Conservation (phyloP, 2,329 filamentous ascomycete species). For the Sporothrix pallida region DNA sequence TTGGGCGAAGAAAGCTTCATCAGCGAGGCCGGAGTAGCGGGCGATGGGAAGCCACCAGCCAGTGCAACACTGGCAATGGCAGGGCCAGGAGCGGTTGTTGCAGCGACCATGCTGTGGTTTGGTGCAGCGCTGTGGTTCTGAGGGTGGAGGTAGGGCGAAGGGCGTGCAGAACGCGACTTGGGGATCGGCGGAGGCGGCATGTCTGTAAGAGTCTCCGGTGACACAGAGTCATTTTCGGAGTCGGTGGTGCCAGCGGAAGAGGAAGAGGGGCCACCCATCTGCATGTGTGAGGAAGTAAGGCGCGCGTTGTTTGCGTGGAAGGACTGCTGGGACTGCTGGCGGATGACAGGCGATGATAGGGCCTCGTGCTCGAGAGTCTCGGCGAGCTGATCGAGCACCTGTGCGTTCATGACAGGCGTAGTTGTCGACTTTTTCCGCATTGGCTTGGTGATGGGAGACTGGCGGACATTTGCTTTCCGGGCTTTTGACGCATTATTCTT, state of each 20-base stretch:
- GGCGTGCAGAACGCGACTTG: slow-evolving; percentile 65
- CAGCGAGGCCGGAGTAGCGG: slow-evolving; percentile 84
- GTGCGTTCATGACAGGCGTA: slow-evolving; percentile 62
- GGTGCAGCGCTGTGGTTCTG: slow-evolving; percentile 49
- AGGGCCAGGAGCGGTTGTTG: slow-evolving; percentile 13
- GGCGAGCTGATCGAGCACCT: slow-evolving; percentile 59
- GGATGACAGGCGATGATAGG: slow-evolving; percentile 38
- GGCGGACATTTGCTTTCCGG: slow-evolving; percentile 62
- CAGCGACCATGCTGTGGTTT: slow-evolving; percentile 26
- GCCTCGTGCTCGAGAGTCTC: slow-evolving; percentile 50
- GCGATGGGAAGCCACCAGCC: slow-evolving; percentile 56
- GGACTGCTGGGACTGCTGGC: slow-evolving; percentile 47
- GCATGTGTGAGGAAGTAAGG: slow-evolving; percentile 37
- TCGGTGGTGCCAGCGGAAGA: slow-evolving; percentile 56
- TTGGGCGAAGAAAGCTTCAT: slow-evolving; percentile 73
- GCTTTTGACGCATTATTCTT: slow-evolving; percentile 60
- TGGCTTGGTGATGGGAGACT: slow-evolving; percentile 75
- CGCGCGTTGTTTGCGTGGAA: slow-evolving; percentile 38
- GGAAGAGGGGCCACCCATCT: slow-evolving; percentile 42
- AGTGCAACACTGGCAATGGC: slow-evolving; percentile 29
- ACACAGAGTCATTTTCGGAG: slow-evolving; percentile 69
- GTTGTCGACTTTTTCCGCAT: slow-evolving; percentile 60
- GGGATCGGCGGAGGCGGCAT: slow-evolving; percentile 74
- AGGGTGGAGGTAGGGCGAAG: slow-evolving; percentile 70
- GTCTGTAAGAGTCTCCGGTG: slow-evolving; percentile 66